A percentile compares a stretch with the other conserved stretches of the same genome.
These are phyloP conservation scores for Chara braunii DNA, from an alignment of 139 green algal species.

Conservation along the genomic window DNA sequence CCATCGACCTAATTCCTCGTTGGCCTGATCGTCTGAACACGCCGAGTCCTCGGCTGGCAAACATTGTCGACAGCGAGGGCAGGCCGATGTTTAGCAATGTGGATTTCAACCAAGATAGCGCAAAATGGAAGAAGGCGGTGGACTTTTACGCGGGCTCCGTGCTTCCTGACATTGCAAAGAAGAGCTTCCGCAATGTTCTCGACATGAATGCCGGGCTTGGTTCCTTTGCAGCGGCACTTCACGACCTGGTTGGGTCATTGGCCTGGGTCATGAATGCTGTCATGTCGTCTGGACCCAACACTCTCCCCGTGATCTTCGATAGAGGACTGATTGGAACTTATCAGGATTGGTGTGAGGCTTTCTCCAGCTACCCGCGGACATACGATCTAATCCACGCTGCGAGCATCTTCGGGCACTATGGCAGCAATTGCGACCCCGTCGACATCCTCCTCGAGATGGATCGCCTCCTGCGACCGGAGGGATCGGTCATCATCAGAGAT, in stretches of 20 bases:
- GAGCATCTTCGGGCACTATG: not conserved
- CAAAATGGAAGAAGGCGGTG: too few species aligned
- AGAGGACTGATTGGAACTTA: constrained; percentile 23
- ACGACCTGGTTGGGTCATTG: constrained; percentile 16
- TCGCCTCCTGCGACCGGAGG: not conserved
- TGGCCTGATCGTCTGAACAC: too few species aligned
- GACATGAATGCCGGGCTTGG: constrained; percentile 31
- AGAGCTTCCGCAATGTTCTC: constrained; percentile 22
- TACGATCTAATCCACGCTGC: constrained; percentile 29
- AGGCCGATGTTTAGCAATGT: too few species aligned
- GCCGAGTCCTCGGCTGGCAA: too few species aligned
- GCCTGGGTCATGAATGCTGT: constrained; percentile 41
- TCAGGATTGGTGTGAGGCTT: constrained; percentile 35
- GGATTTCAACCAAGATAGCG: too few species aligned
- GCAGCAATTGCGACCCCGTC: not conserved
- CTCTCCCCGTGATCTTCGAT: constrained; percentile 30
- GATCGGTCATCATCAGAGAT: constrained; percentile 1
- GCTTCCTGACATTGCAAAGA: constrained; percentile 1
- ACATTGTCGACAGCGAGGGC: too few species aligned
- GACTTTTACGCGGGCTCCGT: too few species aligned
- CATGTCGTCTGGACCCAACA: not conserved
- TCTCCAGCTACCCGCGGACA: constrained; percentile 25
- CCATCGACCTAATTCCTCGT: too few species aligned
- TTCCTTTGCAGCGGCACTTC: constrained; percentile 17
- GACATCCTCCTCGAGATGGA: not conserved